Conservation (phyloP, 2,329 filamentous ascomycete species). For the Phyllosticta ampelicida region DNA sequence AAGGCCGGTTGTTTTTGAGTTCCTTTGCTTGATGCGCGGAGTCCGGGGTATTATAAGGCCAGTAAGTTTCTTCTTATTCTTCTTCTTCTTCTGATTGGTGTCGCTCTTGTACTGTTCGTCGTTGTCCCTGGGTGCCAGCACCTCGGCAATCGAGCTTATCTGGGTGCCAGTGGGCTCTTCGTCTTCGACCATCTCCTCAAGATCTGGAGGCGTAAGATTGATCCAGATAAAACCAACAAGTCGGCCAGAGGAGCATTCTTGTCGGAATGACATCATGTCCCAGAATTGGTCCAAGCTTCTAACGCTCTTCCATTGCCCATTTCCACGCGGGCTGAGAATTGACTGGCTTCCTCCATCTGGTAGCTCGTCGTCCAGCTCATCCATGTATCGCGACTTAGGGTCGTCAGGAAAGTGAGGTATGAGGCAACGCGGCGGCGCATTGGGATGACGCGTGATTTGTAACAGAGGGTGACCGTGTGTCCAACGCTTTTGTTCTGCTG, state of each 20-base stretch:
- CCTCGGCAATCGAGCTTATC: constrained; percentile 15
- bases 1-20: constrained; percentile 30
- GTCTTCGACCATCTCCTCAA: constrained; percentile 12
- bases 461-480: constrained; percentile 59
- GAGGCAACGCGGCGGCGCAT: constrained; percentile 69
- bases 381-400: constrained; percentile 79
- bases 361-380: constrained; percentile 79
- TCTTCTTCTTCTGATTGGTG: not conserved
- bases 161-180: not conserved
- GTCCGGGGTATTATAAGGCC: constrained; percentile 54
- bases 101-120: not conserved
- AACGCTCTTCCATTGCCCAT: constrained; percentile 72
- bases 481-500: constrained; percentile 33
- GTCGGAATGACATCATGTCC: constrained; percentile 95
- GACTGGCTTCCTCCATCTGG: constrained; percentile 20
- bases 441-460: constrained; percentile 56
- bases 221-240: constrained; percentile 94
- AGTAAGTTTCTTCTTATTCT: constrained; percentile 27
- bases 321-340: constrained; percentile 34
- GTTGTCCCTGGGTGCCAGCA: not conserved
- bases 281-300: constrained; percentile 84
- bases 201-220: constrained; percentile 57
- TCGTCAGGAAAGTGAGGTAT: constrained; percentile 92
- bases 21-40: constrained; percentile 51
- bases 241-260: constrained; percentile 87